phyloP scores from a whole-genome alignment of 495 filamentous ascomycete genomes.

The Hyaloscypha variabilis region DNA sequence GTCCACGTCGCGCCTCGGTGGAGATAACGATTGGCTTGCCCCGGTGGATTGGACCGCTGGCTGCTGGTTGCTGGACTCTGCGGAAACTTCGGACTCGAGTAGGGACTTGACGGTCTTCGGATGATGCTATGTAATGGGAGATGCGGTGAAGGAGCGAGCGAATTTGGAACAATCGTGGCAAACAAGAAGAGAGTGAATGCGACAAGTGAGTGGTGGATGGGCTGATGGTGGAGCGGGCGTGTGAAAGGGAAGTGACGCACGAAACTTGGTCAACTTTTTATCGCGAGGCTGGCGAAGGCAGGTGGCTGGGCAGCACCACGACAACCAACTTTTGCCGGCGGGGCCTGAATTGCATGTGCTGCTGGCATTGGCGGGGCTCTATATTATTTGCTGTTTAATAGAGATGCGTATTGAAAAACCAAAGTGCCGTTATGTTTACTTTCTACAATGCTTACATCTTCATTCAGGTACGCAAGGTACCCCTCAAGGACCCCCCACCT shows the following conservation, averaged over 20 bases:
- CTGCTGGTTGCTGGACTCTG: background rate
- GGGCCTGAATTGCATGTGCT: background rate
- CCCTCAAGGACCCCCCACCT: too few relatives aligned
- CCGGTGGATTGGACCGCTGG: background rate
- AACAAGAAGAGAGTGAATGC: background rate
- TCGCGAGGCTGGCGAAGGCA: conserved; percentile 8
- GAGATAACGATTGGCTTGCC: background rate
- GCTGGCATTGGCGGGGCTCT: background rate
- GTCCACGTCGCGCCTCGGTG: background rate
- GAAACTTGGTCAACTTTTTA: background rate
- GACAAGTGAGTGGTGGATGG: background rate
- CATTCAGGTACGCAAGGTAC: too few relatives aligned
- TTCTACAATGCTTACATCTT: too few relatives aligned
- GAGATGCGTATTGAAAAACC: too few relatives aligned
- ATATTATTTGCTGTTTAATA: background rate
- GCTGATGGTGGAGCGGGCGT: background rate
- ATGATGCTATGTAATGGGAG: background rate
- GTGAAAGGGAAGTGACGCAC: background rate
- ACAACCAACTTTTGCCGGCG: background rate
- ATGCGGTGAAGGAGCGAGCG: background rate
- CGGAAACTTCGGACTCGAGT: background rate
- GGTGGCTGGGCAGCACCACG: background rate
- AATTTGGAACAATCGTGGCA: background rate
- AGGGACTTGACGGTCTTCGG: background rate
- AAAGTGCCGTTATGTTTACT: too few relatives aligned